A percentile compares a stretch with the other conserved stretches of the same genome.
These are phyloP conservation scores for Epichloe sylvatica DNA, from an alignment of 2,329 filamentous ascomycete genomes.

Conservation along the genomic window DNA sequence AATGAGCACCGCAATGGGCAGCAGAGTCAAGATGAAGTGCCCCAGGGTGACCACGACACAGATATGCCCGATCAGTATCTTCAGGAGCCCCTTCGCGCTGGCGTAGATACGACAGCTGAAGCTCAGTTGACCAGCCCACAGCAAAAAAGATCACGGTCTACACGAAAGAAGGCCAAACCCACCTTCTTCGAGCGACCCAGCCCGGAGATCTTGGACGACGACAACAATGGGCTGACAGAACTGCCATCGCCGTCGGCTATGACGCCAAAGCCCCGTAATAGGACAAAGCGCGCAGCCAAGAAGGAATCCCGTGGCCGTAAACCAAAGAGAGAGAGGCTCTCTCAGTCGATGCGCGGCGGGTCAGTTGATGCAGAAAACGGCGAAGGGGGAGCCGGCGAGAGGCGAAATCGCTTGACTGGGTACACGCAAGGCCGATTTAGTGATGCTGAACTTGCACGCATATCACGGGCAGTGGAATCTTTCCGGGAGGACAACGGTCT, in stretches of 20 bases:
- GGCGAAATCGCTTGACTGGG: constrained; percentile 14
- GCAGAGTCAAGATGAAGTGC: constrained; percentile 7
- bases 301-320: constrained; percentile 10
- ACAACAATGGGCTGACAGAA: constrained; percentile 10
- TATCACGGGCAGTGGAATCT: constrained; percentile 27
- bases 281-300: constrained; percentile 17
- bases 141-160: constrained; percentile 19
- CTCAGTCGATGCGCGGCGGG: constrained; percentile 12
- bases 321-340: constrained; percentile 8
- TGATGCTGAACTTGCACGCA: constrained; percentile 27
- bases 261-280: constrained; percentile 17
- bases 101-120: constrained; percentile 3
- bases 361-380: constrained; percentile 10
- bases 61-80: constrained; percentile 4
- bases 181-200: constrained; percentile 27
- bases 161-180: constrained; percentile 35
- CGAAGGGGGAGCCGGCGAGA: constrained; percentile 5
- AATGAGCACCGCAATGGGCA: constrained; percentile 20
- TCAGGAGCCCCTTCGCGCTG: constrained; percentile 1
- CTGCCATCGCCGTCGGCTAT: constrained; percentile 21
- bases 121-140: constrained; percentile 2
- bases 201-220: constrained; percentile 8
- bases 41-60: constrained; percentile 1
- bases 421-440: constrained; percentile 29
- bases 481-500: constrained; percentile 31